Base-by-base conservation (phyloP, 768 basidiomycete species). In the Boletus reticulatus region DNA sequence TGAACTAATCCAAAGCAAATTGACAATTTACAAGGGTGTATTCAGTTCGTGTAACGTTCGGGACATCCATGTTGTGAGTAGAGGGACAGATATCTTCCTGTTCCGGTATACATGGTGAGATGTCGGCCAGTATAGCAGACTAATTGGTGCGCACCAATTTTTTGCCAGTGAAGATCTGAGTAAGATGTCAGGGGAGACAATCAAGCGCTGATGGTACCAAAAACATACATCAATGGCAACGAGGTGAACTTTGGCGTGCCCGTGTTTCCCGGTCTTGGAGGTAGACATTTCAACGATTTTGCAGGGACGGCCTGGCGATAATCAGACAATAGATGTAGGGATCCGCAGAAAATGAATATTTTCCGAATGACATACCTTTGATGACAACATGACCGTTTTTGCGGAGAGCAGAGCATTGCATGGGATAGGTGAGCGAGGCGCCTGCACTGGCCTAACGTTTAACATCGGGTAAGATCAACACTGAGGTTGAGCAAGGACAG, bases 61-160 rank as follows among this genome's bases (percentile, higher is more conserved):
- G 96, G 68, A 97, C 96, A 65, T 98, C 95, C 92, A 99, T 94
- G 82, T 99, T 99, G 84, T 99, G 97, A 73, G 96, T 99, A 71
- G 94, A 96, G 67, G 93, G 93, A 65, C 73, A 92, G 74, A 94
- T 91, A 82, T 92, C 92, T 84, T 94, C 92, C 89, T 92, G 71
- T 76, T 59, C 37, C 38, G 19, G 41, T 3, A 31, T 55, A 52
- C 31, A 60, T 49, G 19, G 50, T 59, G 17, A 47, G 57, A 56
- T n/a, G 31, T 19, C 13, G 9, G 13, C 31, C 12, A 24, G 12
- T 8, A 4, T 27, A 16, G 12, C n/a, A 14, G 19, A 27, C 43
- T 46, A 43, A 43, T 43, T 12, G 37, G 49, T 16, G 42, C 87
- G 74, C 67, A 88, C 95, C 76, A 94, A 68, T 82, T 99, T 99